These are phyloP conservation scores for Neolentinus lepideus DNA, from an alignment of 1,284 basidiomycete genomes.

Conservation along the genomic window DNA sequence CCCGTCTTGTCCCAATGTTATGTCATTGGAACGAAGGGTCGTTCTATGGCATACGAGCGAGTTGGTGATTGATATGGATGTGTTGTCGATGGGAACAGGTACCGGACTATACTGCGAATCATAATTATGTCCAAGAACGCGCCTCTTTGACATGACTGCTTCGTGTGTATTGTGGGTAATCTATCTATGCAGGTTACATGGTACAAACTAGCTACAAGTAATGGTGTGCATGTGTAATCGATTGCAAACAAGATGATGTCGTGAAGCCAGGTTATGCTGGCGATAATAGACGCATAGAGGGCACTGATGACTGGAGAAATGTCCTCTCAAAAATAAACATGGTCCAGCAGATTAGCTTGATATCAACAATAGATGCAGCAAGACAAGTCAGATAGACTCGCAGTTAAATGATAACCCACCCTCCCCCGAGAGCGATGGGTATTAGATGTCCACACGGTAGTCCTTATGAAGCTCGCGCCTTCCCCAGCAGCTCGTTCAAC, in stretches of 20 bases:
- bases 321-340: neutral
- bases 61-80: neutral
- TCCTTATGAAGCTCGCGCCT: constrained; percentile 8
- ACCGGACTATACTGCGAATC: neutral
- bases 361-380: neutral
- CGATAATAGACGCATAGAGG: neutral
- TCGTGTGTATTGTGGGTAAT: neutral
- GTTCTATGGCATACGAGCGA: neutral
- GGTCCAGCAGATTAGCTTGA: neutral
- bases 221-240: neutral
- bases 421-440: neutral
- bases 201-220: neutral
- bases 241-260: neutral
- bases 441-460: neutral
- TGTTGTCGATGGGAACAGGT: neutral
- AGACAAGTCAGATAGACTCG: neutral
- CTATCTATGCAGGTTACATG: neutral
- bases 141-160: neutral
- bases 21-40: neutral
- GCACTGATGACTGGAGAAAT: neutral
- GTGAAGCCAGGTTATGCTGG: neutral
- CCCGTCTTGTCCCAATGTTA: constrained; percentile 1
- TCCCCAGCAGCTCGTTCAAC: constrained; percentile 29
- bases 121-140: neutral
- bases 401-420: neutral